Evolutionary conservation across 352 stramenopile species (phyloP), one percentile per base, ranked within the genome.

Genomic region (Pythium phragmitis): DNA sequence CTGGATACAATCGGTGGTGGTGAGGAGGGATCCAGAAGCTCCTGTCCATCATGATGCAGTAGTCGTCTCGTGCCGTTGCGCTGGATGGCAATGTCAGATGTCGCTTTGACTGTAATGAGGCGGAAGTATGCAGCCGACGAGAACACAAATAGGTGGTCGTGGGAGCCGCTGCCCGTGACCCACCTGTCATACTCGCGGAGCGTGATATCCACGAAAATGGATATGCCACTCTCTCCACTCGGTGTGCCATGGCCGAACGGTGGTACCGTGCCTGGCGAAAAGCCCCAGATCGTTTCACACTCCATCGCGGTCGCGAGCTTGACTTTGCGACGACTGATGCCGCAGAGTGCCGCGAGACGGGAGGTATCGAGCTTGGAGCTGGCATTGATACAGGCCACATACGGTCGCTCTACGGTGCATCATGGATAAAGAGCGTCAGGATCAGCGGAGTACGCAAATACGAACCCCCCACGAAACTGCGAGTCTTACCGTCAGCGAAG

Each of bases 261-360:
- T 5, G 84, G 76, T 4, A 92, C 67, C 1, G 78, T 91, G 0
- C 84, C 84, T 2, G 81, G 81, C 3, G 74, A 77, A 33, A 88
- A 91, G 0, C 82, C 85, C 67, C 88, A 91, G 3, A 80, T 70
- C 4, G 69, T 68, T 13, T 71, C 73, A 36, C 84, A 93, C 49
- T 93, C 80, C 16, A 75, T 65, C 0, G 71, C 67, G 4, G 72
- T 89, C 30, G 82, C 82, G 14, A 93, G 75, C 56, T 91, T 91
- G 50, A 91, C 70, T 45, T 84, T 85, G 9, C 80, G 79, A 21
- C 84, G 72, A 30, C 77, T 79, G 12, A 89, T 60, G 1, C 82
- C 73, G 48, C 73, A 83, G 11, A 88, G 33, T 21, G 56, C 61
- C 11, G 81, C 79, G 17, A 91, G 64, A 30, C 77, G 75, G 1